Evolutionary conservation across 192 early-diverging fungal species (phyloP), one percentile per base, ranked within the genome.

Genomic region (Kappamyces sp.): DNA sequence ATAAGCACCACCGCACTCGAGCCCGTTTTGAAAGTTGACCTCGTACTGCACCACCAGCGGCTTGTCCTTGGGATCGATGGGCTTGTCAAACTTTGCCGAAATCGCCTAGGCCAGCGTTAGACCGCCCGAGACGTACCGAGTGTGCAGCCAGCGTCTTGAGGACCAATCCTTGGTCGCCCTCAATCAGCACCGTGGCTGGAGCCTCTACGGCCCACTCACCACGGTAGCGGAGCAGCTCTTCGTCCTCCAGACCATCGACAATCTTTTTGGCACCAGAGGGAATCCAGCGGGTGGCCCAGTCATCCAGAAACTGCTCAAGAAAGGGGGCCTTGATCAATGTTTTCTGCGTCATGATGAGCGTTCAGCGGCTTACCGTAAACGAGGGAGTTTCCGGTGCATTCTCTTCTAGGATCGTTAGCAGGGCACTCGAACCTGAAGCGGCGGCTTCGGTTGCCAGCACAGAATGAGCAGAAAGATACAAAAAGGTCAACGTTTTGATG

Each of bases 1-100:
- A 76, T 96, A 96, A 2, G 93, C 93, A 37, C 93, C 93, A 47
- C 91, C 93, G 69, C 93, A 96, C 66, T 91, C 88, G 45, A 88
- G 70, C 42, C 85, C 85, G 61, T 87, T 78, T 57, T 88, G 86
- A 32, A 90, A 78, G 72, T 96, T 96, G 69, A 93, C 90, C 62
- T 96, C 86, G 41, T 76, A 87, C 76, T 91, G 89, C 45, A 91
- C 78, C 4, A 96, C 89, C 34, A 93, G 68, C 4, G 83, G 72
- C 65, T 86, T 82, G 51, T 76, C 83, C 4, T 73, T 84, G 45
- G 84, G 83, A 59, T 91, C 88, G 35, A 96, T 47, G 3, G 88
- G 84, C 47, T 72, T 62, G 3, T 72, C 69, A 32, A 96, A 84
- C 36, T 65, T 70, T 1, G 86, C 80, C 6, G 93, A 86, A 59